Conservation (phyloP, 176 grass and related monocot species). For the Ensete glaucum region DNA sequence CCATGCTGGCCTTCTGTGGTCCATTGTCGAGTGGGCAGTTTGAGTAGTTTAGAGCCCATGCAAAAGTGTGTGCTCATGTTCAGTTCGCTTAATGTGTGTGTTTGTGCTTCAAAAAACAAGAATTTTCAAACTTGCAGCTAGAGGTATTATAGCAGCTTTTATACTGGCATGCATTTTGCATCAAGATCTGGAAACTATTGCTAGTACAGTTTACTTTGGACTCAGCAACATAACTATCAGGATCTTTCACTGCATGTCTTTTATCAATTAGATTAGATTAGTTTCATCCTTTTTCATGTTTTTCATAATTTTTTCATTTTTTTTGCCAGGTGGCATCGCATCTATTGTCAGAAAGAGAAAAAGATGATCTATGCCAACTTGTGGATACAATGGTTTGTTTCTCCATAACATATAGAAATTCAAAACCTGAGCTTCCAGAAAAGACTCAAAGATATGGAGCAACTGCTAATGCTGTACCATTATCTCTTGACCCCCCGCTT, state of each 20-base stretch:
- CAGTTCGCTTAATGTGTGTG: background rate
- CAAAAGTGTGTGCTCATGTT: background rate
- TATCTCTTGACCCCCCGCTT: constrained; percentile 63
- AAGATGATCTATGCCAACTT: constrained; percentile 60
- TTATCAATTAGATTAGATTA: background rate
- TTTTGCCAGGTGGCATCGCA: constrained; percentile 64
- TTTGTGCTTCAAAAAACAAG: background rate
- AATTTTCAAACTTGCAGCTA: background rate
- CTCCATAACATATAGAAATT: constrained; percentile 78
- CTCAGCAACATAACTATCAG: background rate
- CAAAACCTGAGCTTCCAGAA: constrained; percentile 46
- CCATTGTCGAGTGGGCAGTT: background rate
- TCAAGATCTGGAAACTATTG: background rate
- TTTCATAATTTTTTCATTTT: background rate
- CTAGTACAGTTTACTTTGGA: background rate
- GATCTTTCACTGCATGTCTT: background rate
- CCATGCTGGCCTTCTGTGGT: too few species aligned
- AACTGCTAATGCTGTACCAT: constrained; percentile 39
- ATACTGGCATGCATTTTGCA: background rate
- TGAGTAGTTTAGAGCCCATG: background rate
- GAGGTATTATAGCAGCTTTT: background rate
- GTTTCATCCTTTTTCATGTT: background rate
- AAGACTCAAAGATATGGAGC: constrained; percentile 39
- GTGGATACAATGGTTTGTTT: constrained; percentile 90
- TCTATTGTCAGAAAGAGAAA: constrained; percentile 77